Evolutionary conservation across 2,329 filamentous ascomycete genomes (phyloP).

Genomic region (Endocalyx cinctus): DNA sequence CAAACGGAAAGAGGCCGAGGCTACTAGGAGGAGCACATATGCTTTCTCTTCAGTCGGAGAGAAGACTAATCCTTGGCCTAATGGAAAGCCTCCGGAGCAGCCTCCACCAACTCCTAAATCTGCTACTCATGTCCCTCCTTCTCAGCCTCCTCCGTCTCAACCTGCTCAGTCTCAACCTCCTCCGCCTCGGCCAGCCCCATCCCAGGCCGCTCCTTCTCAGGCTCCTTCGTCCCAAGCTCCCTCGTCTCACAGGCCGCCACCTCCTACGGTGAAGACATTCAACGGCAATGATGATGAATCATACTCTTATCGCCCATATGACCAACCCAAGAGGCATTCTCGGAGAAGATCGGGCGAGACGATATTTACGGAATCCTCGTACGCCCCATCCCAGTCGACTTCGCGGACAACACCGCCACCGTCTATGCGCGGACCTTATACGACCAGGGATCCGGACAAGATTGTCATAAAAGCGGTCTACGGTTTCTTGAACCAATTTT

Average conservation of each 20-base stretch:
- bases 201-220: too few relatives aligned
- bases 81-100: constrained; percentile 46
- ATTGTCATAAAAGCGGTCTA: constrained; percentile 94
- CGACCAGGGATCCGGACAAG: constrained; percentile 89
- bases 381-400: constrained; percentile 79
- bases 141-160: constrained; percentile 17
- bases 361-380: constrained; percentile 78
- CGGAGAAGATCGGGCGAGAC: constrained; percentile 65
- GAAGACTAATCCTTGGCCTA: constrained; percentile 66
- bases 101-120: constrained; percentile 29
- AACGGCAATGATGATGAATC: constrained; percentile 59
- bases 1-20: constrained; percentile 27
- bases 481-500: constrained; percentile 83
- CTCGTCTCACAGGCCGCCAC: constrained; percentile 20
- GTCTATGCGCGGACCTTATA: constrained; percentile 72
- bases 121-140: too few relatives aligned
- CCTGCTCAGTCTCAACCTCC: constrained; percentile 19
- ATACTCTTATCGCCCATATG: constrained; percentile 74
- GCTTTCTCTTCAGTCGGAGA: constrained; percentile 63
- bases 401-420: constrained; percentile 78
- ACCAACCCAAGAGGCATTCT: constrained; percentile 55
- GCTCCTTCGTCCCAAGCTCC: constrained; percentile 15
- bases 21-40: constrained; percentile 48
- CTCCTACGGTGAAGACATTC: constrained; percentile 49
- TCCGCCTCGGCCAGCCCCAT: too few relatives aligned